Evolutionary conservation across 208 protist species (phyloP), one percentile per base, ranked within the genome.

Genomic region (Crithidia brevicula): DNA sequence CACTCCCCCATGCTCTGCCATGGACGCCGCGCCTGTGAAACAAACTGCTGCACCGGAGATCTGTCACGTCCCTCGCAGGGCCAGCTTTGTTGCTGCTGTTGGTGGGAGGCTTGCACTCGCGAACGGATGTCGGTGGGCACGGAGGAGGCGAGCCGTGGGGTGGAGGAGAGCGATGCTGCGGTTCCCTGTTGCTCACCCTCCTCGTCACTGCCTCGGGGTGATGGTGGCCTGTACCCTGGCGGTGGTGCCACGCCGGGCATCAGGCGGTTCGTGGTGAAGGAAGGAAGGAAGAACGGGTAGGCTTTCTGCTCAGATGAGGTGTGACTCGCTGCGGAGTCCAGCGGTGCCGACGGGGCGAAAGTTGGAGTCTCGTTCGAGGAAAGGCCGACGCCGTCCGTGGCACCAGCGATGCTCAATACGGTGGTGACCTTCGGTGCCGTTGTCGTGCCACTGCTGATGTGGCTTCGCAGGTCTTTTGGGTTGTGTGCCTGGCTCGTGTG

Each of bases 1-100:
- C 56, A 62, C 38, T 62, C 56, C 15, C 13, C 56, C 22, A 62
- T 18, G n/a, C 56, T 62, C 27, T 50, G 34, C 56, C 25, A 16
- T 11, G 27, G 38, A 1, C 34, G 56, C 3, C 40, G 18, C 31
- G 34, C 25, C 33, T 47, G 28, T 5, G 34, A 34, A 1, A 50
- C 7, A 10, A 16, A 23, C 11, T 22, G 40, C 40, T 46, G 53
- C 34, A 10, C 16, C n/a, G n/a, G 20, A 4, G 46, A 23, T 8
- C n/a, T n/a, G n/a, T n/a, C n/a, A n/a, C n/a, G n/a, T n/a, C n/a
- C n/a, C 20, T 9, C 46, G 22, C 11, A 6, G 46, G 5, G 6
- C 46, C 5, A 7, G 1, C 10, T 51, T 3, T 31, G 27, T 15
- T 54, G 49, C 4, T 13, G 6, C 15, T 36, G 27, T 2, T n/a